These are phyloP conservation scores for Termitomyces sp. DNA, from an alignment of 768 basidiomycete genomes.

Conservation along the genomic window DNA sequence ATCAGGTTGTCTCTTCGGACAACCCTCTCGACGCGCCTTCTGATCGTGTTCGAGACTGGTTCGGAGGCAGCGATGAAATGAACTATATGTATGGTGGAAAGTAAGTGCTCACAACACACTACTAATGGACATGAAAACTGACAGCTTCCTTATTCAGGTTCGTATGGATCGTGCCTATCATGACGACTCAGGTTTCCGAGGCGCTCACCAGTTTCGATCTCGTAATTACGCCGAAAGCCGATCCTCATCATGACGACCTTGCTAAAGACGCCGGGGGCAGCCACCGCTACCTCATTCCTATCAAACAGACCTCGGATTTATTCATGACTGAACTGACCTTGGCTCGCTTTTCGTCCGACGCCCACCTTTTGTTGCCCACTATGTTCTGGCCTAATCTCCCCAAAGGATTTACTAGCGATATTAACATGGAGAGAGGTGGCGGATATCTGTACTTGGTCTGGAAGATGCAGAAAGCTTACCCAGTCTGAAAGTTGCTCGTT, in stretches of 20 bases:
- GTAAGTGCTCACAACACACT: not conserved
- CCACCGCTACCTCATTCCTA: constrained; percentile 2
- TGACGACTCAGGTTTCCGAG: not conserved
- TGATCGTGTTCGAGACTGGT: not conserved
- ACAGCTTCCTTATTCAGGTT: not conserved
- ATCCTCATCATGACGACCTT: not conserved
- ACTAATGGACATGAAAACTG: not conserved
- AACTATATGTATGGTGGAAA: not conserved
- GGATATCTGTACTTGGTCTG: not conserved
- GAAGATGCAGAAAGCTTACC: not conserved
- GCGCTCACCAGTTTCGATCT: not conserved
- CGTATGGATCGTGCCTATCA: constrained; percentile 2
- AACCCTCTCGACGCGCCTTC: not conserved
- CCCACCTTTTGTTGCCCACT: not conserved
- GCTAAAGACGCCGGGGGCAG: not conserved
- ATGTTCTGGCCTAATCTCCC: not conserved
- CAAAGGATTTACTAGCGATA: not conserved
- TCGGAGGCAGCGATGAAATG: constrained; percentile 5
- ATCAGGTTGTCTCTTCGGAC: not conserved
- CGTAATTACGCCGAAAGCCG: not conserved
- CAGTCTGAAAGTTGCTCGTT: not conserved
- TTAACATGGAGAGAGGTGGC: not conserved
- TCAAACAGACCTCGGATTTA: not conserved
- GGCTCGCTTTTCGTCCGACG: not conserved
- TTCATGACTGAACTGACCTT: not conserved